These are phyloP conservation scores for Penium margaritaceum DNA, from an alignment of 139 green algal genomes.

Conservation along the genomic window DNA sequence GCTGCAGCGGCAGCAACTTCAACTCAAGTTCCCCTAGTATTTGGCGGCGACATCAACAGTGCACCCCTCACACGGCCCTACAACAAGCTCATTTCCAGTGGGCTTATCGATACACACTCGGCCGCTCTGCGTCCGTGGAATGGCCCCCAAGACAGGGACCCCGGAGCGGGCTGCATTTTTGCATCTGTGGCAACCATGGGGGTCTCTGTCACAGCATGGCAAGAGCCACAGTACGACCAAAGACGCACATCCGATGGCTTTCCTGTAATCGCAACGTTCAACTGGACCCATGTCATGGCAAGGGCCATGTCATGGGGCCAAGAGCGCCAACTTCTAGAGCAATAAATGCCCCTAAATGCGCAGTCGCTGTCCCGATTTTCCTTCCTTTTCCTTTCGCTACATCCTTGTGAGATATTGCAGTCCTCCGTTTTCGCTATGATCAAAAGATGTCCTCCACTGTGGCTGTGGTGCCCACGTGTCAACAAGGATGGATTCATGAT, in stretches of 20 bases:
- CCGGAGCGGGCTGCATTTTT: slow-evolving; percentile 25
- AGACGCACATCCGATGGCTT: slow-evolving; percentile 31
- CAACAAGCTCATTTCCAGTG: slow-evolving; percentile 6
- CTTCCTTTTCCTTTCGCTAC: no score
- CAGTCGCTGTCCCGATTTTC: no score
- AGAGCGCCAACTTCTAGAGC: no score
- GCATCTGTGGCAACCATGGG: not conserved
- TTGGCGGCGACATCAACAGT: slow-evolving; percentile 36
- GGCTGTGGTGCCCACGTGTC: no score
- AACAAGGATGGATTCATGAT: no score
- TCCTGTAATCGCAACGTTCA: slow-evolving; percentile 33
- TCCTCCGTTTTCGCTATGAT: no score
- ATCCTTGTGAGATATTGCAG: no score
- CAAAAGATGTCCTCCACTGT: no score
- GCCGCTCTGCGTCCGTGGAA: slow-evolving; percentile 11
- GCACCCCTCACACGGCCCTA: slow-evolving; percentile 16
- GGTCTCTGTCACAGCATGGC: not conserved
- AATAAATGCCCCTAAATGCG: no score
- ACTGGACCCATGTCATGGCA: no score
- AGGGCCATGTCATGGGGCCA: no score
- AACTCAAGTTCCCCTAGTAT: not conserved
- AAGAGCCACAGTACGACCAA: slow-evolving; percentile 37
- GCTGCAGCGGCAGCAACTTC: not conserved
- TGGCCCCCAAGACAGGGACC: slow-evolving; percentile 7
- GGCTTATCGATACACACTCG: slow-evolving; percentile 19